A percentile compares a stretch with the other conserved stretches of the same genome.
Evolutionary conservation across 495 filamentous ascomycete genomes (phyloP).

Genomic region (Physcia stellaris): DNA sequence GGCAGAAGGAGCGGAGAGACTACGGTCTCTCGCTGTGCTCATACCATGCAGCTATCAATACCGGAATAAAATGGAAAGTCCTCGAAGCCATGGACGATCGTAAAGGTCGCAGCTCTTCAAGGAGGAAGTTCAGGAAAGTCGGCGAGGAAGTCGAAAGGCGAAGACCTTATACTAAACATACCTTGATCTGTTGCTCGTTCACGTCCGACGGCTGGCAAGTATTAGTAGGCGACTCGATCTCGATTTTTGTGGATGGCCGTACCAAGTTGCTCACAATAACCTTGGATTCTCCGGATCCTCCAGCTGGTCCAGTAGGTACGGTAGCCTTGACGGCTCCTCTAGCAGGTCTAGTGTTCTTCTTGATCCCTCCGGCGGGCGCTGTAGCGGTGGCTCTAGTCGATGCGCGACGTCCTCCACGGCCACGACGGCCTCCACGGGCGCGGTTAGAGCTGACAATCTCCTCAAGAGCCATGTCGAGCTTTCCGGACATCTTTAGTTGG

Average conservation of each 20-base stretch:
- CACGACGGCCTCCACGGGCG: conserved; percentile 38
- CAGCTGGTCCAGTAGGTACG: conserved; percentile 43
- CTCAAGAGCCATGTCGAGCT: conserved; percentile 90
- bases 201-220: conserved; percentile 73
- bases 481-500: conserved; percentile 60
- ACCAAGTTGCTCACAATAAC: conserved; percentile 97
- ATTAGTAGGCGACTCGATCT: conserved; percentile 32
- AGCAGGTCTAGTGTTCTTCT: conserved; percentile 57
- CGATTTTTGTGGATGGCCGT: conserved; percentile 12
- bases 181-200: conserved; percentile 91
- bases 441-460: conserved; percentile 77
- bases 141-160: conserved; percentile 40
- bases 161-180: conserved; percentile 73
- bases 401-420: conserved; percentile 36
- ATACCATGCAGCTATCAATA: conserved; percentile 1
- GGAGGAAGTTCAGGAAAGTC: too few species aligned
- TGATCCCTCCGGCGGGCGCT: conserved; percentile 72
- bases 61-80: conserved; percentile 9
- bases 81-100: conserved; percentile 14
- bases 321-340: conserved; percentile 49
- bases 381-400: conserved; percentile 29
- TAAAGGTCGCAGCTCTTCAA: conserved; percentile 11
- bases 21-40: background rate
- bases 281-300: conserved; percentile 62
- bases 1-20: too few species aligned